Conservation (phyloP, 2,329 filamentous ascomycete genomes). For the Karstenula rhodostoma region DNA sequence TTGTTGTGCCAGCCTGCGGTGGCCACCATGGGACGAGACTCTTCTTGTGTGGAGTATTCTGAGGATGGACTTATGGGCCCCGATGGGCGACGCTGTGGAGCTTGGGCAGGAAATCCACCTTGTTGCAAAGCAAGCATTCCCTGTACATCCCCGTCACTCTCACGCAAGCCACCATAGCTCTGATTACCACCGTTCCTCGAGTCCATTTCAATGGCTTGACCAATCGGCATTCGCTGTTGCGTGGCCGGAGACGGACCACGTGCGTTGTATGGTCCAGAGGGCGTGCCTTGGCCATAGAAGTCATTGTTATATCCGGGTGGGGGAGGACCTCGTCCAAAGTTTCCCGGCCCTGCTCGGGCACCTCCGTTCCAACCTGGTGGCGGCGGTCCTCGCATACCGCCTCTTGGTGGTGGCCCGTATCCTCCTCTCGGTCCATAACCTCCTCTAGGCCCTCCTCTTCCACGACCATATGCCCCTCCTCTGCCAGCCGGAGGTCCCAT, state of each 20-base stretch:
- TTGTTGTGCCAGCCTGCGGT: conserved; percentile 51
- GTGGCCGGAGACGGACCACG: conserved; percentile 67
- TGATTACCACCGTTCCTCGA: conserved; percentile 54
- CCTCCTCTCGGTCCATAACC: conserved; percentile 48
- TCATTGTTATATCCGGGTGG: conserved; percentile 54
- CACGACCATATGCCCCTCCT: conserved; percentile 47
- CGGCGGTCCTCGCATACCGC: conserved; percentile 51
- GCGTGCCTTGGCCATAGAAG: conserved; percentile 49
- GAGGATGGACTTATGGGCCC: conserved; percentile 66
- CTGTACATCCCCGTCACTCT: conserved; percentile 75
- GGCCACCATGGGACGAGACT: conserved; percentile 53
- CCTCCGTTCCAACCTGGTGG: conserved; percentile 53
- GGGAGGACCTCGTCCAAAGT: conserved; percentile 47
- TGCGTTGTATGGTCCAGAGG: conserved; percentile 52
- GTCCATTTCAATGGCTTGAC: conserved; percentile 83
- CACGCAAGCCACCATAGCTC: conserved; percentile 57
- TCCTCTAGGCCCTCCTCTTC: conserved; percentile 49
- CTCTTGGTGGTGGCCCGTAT: conserved; percentile 45
- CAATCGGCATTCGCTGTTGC: conserved; percentile 55
- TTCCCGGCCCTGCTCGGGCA: conserved; percentile 43
- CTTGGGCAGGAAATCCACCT: conserved; percentile 39
- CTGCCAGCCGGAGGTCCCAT: conserved; percentile 51
- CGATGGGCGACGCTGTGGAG: conserved; percentile 37
- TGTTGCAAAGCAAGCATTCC: conserved; percentile 79
- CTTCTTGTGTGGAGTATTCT: conserved; percentile 78